phyloP scores from a whole-genome alignment of 768 basidiomycete species.

The Mycena vulgaris region DNA sequence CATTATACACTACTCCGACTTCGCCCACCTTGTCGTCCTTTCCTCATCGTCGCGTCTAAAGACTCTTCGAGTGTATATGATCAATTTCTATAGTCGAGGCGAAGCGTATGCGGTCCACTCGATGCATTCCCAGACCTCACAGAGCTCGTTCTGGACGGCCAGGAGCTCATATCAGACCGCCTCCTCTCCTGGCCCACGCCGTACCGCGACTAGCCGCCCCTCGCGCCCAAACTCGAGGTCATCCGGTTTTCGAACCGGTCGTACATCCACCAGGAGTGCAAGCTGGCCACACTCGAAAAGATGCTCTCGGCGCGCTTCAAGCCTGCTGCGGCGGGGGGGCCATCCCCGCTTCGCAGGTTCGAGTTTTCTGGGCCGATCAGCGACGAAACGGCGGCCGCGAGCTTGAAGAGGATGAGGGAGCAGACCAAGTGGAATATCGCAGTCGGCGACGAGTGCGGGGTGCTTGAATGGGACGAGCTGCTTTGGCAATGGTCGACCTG shows the following conservation, averaged over 20 bases:
- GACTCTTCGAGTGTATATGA: neutral
- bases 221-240: conserved; percentile 29
- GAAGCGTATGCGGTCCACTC: no score
- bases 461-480: neutral
- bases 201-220: neutral
- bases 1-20: neutral
- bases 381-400: neutral
- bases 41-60: conserved; percentile 2
- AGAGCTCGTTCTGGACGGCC: conserved; percentile 14
- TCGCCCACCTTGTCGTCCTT: no score
- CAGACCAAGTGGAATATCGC: neutral
- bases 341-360: neutral
- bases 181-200: neutral
- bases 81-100: no score
- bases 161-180: neutral
- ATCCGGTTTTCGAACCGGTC: conserved; percentile 31
- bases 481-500: no score
- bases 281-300: neutral
- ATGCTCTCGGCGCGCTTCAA: neutral
- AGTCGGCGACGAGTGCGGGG: neutral
- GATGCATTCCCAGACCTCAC: conserved; percentile 19
- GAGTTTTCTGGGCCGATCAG: neutral
- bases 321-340: neutral
- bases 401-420: neutral
- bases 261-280: conserved; percentile 5